phyloP scores from a whole-genome alignment of 1,284 basidiomycete species.

The Fomitiporia mediterranea region DNA sequence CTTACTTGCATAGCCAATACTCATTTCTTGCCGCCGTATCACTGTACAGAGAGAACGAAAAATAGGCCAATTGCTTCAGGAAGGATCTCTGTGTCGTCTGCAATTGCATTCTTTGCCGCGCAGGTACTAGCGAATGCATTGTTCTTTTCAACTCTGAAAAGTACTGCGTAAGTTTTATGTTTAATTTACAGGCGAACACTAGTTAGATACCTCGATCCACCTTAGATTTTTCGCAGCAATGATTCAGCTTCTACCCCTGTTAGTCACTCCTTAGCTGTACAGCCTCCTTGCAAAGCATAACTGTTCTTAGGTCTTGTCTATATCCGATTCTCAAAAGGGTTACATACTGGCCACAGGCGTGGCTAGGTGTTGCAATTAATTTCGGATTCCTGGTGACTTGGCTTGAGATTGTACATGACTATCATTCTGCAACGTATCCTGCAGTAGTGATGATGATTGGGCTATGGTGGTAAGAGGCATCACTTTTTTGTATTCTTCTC shows the following conservation, averaged over 20 bases:
- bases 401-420: slow-evolving; percentile 28
- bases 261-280: neutral
- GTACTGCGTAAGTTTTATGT: neutral
- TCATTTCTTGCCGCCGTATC: neutral
- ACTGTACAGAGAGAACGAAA: slow-evolving; percentile 25
- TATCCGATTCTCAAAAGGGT: slow-evolving; percentile 26
- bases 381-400: slow-evolving; percentile 30
- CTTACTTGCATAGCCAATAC: neutral
- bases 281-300: neutral
- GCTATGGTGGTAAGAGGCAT: slow-evolving; percentile 21
- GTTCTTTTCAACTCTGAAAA: slow-evolving; percentile 13
- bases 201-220: neutral
- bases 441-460: slow-evolving; percentile 8
- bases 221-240: slow-evolving; percentile 9
- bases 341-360: slow-evolving; percentile 60
- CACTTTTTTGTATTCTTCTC: slow-evolving; percentile 19
- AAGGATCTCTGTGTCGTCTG: neutral
- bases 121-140: slow-evolving; percentile 26
- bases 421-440: neutral
- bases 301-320: neutral
- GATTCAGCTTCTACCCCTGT: slow-evolving; percentile 8
- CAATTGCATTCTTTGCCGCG: slow-evolving; percentile 11
- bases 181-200: neutral
- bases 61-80: slow-evolving; percentile 23
- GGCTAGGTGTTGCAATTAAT: slow-evolving; percentile 32